Base-by-base conservation (phyloP, 768 basidiomycete species). In the Kwoniella newhampshirensis region DNA sequence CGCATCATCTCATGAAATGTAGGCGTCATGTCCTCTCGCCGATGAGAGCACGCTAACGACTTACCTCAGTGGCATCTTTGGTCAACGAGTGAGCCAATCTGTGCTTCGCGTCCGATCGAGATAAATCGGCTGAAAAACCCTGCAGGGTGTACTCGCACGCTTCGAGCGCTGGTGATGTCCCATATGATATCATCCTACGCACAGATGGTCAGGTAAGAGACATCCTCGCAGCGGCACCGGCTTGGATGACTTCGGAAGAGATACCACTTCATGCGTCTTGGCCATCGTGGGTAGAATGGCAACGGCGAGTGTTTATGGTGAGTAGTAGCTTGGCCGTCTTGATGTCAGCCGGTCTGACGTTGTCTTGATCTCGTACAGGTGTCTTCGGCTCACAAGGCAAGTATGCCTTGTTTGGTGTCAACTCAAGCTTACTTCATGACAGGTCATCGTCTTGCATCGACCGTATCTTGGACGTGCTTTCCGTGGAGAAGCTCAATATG, bases 391-490 rank as follows among this genome's bases (percentile, higher is more conserved):
- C 32, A 32, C 32, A 32, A 32, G 32, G 32, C 13, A 32, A 6
- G 32, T 32, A 30, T 1, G 45, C 41, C 18, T 32, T 50, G 20
- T n/a, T 39, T 1, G 51, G 6, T 32, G 32, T 32, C 13, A 13
- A 6, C 13, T 13, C 32, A 6, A 32, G 32, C 32, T 32, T 6
- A 32, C 32, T 6, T 32, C 6, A 13, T 32, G 58, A 32, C 57
- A 66, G 40, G 43, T 66, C 25, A 62, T 66, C 45, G 58, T 66
- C 18, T 41, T 66, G 13, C 60, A 66, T 32, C 60, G 64, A 26
- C 64, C 64, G 1, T 66, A 51, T 35, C 51, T 66, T 8, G 64
- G 64, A 9, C 42, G 64, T n/a, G 64, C 60, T 13, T 66, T 66
- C 49, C 40, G 57, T 8, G 64, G 54, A n/a, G 55, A 57, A 18